phyloP scores from a whole-genome alignment of 2,329 filamentous ascomycete species.

The Myriosclerotinia duriaeana region DNA sequence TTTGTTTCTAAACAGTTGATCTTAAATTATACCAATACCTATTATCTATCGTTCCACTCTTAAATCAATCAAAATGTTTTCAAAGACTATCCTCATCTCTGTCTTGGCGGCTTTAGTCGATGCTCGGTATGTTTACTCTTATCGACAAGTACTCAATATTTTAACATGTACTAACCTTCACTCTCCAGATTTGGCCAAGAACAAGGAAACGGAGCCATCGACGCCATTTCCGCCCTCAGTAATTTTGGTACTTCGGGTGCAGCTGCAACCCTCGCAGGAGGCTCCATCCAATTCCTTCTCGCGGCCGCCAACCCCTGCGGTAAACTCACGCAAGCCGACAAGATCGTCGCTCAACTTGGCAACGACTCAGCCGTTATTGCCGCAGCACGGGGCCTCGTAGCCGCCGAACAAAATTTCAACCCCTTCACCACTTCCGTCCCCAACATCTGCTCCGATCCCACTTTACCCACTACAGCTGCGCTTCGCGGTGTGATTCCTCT shows the following conservation, averaged over 20 bases:
- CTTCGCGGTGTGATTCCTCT: slow-evolving; percentile 67
- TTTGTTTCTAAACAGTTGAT: slow-evolving; percentile 21
- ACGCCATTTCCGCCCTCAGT: slow-evolving; percentile 53
- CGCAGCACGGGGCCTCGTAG: slow-evolving; percentile 62
- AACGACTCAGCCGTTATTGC: slow-evolving; percentile 58
- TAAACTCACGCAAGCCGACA: slow-evolving; percentile 63
- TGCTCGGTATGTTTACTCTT: slow-evolving; percentile 35
- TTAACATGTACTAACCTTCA: slow-evolving; percentile 5
- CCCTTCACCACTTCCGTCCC: slow-evolving; percentile 60
- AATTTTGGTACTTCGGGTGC: slow-evolving; percentile 58
- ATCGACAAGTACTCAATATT: neutral
- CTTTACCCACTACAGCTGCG: slow-evolving; percentile 58
- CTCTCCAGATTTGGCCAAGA: slow-evolving; percentile 59
- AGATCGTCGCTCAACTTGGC: slow-evolving; percentile 62
- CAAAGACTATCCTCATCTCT: slow-evolving; percentile 33
- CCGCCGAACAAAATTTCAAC: slow-evolving; percentile 73
- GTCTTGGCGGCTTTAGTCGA: slow-evolving; percentile 35
- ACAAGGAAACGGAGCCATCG: slow-evolving; percentile 49
- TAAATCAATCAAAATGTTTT: slow-evolving; percentile 32
- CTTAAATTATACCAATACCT: slow-evolving; percentile 9
- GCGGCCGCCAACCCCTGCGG: slow-evolving; percentile 65
- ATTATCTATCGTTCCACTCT: slow-evolving; percentile 21
- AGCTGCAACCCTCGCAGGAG: slow-evolving; percentile 63
- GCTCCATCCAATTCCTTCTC: slow-evolving; percentile 60
- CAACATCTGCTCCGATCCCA: slow-evolving; percentile 62